Evolutionary conservation across 2,329 filamentous ascomycete genomes (phyloP).

Genomic region (Thielaviopsis ethacetica): DNA sequence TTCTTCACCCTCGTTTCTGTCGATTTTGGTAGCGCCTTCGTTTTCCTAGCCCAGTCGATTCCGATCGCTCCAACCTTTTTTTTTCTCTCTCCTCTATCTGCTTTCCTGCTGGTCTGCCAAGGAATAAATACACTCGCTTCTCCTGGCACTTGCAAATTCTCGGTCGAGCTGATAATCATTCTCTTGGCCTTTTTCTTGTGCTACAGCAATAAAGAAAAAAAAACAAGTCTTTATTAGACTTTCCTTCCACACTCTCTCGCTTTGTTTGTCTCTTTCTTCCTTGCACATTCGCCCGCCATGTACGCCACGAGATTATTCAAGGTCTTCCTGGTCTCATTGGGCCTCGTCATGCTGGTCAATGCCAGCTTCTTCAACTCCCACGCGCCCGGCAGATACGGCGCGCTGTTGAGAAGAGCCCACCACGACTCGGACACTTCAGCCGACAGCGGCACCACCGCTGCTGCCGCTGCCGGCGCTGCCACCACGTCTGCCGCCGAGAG

Average conservation of each 20-base stretch:
- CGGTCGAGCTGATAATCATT: neutral
- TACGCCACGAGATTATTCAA: conserved; percentile 28
- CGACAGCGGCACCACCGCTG: neutral
- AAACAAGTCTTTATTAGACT: conserved; percentile 10
- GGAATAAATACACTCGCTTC: neutral
- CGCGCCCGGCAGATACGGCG: conserved; percentile 4
- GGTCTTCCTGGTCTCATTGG: conserved; percentile 33
- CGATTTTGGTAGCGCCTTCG: neutral
- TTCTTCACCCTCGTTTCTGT: neutral
- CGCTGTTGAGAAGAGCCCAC: conserved; percentile 7
- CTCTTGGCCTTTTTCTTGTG: neutral
- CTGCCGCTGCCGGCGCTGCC: neutral
- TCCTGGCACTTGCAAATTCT: neutral
- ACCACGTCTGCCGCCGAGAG: neutral
- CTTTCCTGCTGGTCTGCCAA: neutral
- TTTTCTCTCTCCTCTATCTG: neutral
- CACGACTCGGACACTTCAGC: neutral
- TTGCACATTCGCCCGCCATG: conserved; percentile 22
- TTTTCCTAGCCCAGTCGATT: neutral
- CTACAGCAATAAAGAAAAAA: too few species aligned
- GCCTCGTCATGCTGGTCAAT: conserved; percentile 29
- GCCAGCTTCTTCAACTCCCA: conserved; percentile 20
- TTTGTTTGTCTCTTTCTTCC: neutral
- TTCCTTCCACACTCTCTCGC: conserved; percentile 5
- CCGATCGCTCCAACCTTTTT: neutral